Evolutionary conservation across 2,329 filamentous ascomycete genomes (phyloP).

Genomic region (Didymella glomerata): DNA sequence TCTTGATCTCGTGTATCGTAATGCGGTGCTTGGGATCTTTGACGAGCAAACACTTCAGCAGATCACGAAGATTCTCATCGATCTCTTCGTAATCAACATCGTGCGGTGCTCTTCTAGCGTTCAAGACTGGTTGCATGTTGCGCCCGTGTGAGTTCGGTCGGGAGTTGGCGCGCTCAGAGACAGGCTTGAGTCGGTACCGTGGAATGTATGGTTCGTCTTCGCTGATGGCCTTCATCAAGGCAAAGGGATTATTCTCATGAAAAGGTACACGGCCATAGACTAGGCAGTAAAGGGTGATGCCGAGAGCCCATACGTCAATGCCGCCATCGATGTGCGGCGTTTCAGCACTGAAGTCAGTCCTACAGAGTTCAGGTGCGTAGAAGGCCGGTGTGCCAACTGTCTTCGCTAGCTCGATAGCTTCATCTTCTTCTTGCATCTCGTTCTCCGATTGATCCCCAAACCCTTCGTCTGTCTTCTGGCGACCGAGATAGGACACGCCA

Average conservation of each 20-base stretch:
- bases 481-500: constrained; percentile 95
- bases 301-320: constrained; percentile 97
- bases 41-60: constrained; percentile 79
- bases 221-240: constrained; percentile 90
- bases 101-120: constrained; percentile 77
- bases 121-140: constrained; percentile 61
- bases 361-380: constrained; percentile 95
- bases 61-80: constrained; percentile 78
- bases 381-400: constrained; percentile 97
- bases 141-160: constrained; percentile 58
- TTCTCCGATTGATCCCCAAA: constrained; percentile 77
- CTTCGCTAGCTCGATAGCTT: constrained; percentile 95
- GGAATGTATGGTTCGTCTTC: constrained; percentile 94
- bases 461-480: constrained; percentile 81
- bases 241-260: constrained; percentile 87
- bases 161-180: constrained; percentile 59
- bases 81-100: constrained; percentile 87
- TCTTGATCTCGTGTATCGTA: constrained; percentile 88
- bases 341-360: constrained; percentile 74
- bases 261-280: constrained; percentile 95
- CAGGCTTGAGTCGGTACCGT: constrained; percentile 78
- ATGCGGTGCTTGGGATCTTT: constrained; percentile 93
- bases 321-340: constrained; percentile 84
- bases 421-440: constrained; percentile 86
- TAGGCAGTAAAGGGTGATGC: constrained; percentile 94